These are phyloP conservation scores for Globisporangium recalcitrans DNA, from an alignment of 352 stramenopile species.

Conservation along the genomic window DNA sequence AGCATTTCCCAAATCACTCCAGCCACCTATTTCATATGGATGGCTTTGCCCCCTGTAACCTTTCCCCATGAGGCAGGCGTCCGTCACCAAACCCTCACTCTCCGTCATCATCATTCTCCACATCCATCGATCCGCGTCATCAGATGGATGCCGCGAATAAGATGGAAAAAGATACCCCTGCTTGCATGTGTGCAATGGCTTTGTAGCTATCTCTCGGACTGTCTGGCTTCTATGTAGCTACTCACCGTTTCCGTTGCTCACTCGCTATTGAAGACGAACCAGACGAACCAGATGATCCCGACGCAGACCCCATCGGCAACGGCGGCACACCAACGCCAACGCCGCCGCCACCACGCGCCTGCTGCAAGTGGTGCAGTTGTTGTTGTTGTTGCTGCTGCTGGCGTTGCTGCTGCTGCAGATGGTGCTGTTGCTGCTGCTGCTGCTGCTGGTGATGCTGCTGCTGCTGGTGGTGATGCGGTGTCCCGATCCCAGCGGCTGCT, in stretches of 20 bases:
- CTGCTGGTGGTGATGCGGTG: slow-evolving; percentile 8
- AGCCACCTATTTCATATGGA: neutral
- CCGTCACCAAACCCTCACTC: slow-evolving; percentile 8
- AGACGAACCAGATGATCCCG: neutral
- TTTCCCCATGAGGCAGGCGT: neutral
- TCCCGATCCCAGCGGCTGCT: neutral
- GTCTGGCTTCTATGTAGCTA: neutral
- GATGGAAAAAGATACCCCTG: slow-evolving; percentile 1
- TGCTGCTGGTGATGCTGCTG: slow-evolving; percentile 1
- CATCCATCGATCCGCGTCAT: neutral
- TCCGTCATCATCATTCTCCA: slow-evolving; percentile 7
- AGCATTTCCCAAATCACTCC: slow-evolving; percentile 3
- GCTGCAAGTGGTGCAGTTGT: slow-evolving; percentile 13
- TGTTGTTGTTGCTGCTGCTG: slow-evolving; percentile 10
- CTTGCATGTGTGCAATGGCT: neutral
- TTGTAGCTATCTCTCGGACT: neutral
- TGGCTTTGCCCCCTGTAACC: no score
- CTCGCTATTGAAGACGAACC: slow-evolving; percentile 2
- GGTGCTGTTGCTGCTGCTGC: slow-evolving; percentile 15
- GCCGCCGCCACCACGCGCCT: slow-evolving; percentile 9
- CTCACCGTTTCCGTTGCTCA: slow-evolving; percentile 16
- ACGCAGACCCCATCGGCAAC: slow-evolving; percentile 2
- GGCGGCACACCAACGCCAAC: neutral
- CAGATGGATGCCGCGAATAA: neutral
- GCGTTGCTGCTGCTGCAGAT: slow-evolving; percentile 3